Conservation (phyloP, 805 yeast genomes). For the Peterozyma xylosa region DNA sequence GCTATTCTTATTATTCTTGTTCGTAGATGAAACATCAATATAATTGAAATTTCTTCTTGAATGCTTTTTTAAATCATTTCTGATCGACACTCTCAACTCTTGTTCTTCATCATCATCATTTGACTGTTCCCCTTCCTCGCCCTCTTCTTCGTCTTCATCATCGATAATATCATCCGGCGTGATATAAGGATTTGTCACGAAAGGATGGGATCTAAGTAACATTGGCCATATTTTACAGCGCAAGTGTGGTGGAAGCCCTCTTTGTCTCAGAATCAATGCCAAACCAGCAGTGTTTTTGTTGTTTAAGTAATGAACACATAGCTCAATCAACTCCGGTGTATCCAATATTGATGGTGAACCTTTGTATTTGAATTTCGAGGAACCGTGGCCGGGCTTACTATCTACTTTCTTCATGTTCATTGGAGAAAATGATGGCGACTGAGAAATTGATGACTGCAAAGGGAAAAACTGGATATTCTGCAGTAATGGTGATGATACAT, state of each 20-base stretch:
- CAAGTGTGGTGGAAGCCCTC: slow-evolving; percentile 79
- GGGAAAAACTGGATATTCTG: too few relatives aligned
- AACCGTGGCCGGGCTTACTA: too few relatives aligned
- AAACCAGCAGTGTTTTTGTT: slow-evolving; percentile 64
- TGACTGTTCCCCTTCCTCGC: slow-evolving; percentile 15
- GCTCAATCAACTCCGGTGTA: slow-evolving; percentile 40
- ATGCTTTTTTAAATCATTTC: slow-evolving; percentile 55
- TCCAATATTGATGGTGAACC: slow-evolving; percentile 37
- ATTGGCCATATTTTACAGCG: slow-evolving; percentile 83
- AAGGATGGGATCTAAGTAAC: slow-evolving; percentile 75
- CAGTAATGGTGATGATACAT: too few relatives aligned
- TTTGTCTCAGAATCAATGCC: slow-evolving; percentile 72
- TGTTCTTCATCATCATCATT: slow-evolving; percentile 15
- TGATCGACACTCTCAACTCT: slow-evolving; percentile 27
- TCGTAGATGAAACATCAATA: slow-evolving; percentile 12
- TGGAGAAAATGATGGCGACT: background rate
- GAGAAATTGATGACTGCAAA: background rate
- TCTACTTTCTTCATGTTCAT: too few relatives aligned
- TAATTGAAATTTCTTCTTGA: slow-evolving; percentile 37
- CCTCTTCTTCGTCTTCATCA: slow-evolving; percentile 21
- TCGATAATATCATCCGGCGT: slow-evolving; percentile 46
- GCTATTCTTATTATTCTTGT: slow-evolving; percentile 8
- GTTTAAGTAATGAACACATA: slow-evolving; percentile 48
- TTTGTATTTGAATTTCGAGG: slow-evolving; percentile 13
- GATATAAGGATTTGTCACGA: slow-evolving; percentile 68